These are phyloP conservation scores for Thymus mandschuricus DNA, from an alignment of 257 asterid genomes.

Conservation along the genomic window DNA sequence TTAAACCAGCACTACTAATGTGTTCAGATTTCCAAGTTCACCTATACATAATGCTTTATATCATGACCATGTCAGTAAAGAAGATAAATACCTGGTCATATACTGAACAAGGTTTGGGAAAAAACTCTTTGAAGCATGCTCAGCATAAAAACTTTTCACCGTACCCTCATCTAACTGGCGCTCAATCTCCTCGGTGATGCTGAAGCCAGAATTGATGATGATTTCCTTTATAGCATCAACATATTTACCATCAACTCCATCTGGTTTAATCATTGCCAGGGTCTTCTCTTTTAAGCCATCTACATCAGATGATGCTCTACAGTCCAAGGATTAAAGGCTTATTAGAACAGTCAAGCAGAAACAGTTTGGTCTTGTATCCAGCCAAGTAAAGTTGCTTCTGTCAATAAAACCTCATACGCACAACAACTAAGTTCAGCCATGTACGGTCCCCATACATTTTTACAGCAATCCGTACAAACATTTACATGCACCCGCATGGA, in stretches of 20 bases:
- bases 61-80: conserved; percentile 8
- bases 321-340: conserved; percentile 22
- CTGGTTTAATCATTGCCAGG: conserved; percentile 84
- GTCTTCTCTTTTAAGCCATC: conserved; percentile 54
- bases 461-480: not conserved
- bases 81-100: conserved; percentile 64
- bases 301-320: conserved; percentile 49
- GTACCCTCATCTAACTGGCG: conserved; percentile 59
- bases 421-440: not conserved
- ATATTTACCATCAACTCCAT: conserved; percentile 71
- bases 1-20: not conserved
- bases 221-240: conserved; percentile 57
- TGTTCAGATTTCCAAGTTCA: conserved; percentile 6
- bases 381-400: not conserved
- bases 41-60: conserved; percentile 1
- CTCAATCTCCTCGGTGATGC: conserved; percentile 51
- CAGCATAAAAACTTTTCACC: conserved; percentile 61
- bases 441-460: not conserved
- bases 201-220: conserved; percentile 61
- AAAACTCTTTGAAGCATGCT: conserved; percentile 73
- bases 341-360: not conserved
- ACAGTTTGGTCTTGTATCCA: not conserved
- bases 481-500: not conserved
- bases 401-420: conserved; percentile 13
- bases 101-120: conserved; percentile 68